A percentile compares a stretch with the other conserved stretches of the same genome.
Conservation (phyloP, 2,329 filamentous ascomycete genomes). For the Venturia pyrina region DNA sequence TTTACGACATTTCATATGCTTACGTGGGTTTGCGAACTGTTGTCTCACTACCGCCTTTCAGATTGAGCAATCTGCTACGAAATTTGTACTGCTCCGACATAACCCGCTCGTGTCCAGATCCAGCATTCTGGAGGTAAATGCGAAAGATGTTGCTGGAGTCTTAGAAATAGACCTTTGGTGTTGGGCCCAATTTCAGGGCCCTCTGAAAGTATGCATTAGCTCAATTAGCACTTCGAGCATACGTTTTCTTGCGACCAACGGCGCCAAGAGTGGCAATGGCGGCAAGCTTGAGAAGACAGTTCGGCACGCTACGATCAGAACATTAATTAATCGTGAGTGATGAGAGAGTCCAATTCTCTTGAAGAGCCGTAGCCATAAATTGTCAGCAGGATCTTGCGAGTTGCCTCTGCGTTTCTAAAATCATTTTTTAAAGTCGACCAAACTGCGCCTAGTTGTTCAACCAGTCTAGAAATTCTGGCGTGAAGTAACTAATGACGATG, state of each 20-base stretch:
- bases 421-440: background rate
- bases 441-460: slow-evolving; percentile 22
- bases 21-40: background rate
- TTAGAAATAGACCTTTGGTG: background rate
- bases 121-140: background rate
- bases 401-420: background rate
- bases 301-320: too few relatives aligned
- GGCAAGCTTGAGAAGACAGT: background rate
- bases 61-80: too few relatives aligned
- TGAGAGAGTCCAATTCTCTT: background rate
- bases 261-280: background rate
- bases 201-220: background rate
- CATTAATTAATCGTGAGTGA: too few relatives aligned
- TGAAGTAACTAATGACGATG: slow-evolving; percentile 91
- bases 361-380: background rate
- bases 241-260: background rate
- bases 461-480: slow-evolving; percentile 64
- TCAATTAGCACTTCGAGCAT: background rate
- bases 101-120: background rate
- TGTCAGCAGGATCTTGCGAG: background rate
- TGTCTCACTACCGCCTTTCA: background rate
- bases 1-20: background rate
- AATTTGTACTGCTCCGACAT: background rate
- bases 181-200: background rate
- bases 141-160: background rate